Conservation (phyloP, 2,329 filamentous ascomycete genomes). For the Aphanoascus verrucosus region DNA sequence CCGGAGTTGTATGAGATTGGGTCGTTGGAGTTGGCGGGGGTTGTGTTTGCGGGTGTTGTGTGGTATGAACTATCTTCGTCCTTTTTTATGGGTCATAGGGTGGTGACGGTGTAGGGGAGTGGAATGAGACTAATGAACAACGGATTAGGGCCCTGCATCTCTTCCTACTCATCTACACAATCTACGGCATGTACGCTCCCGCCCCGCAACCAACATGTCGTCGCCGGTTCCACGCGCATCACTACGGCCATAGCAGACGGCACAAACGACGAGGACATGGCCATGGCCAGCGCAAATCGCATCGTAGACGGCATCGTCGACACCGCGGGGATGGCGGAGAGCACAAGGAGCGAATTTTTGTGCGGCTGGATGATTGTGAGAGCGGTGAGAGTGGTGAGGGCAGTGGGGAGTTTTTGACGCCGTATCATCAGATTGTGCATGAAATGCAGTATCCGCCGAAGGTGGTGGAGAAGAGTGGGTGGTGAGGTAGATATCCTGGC, state of each 20-base stretch:
- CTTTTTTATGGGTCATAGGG: no score
- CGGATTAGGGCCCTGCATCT: constrained; percentile 3
- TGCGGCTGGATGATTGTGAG: constrained; percentile 7
- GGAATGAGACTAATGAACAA: not conserved
- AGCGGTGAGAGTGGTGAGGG: not conserved
- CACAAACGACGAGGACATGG: not conserved
- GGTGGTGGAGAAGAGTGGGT: not conserved
- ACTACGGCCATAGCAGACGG: constrained; percentile 1
- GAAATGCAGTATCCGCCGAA: not conserved
- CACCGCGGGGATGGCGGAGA: not conserved
- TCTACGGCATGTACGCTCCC: constrained; percentile 2
- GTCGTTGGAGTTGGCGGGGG: constrained; percentile 22
- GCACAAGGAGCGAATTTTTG: constrained; percentile 13
- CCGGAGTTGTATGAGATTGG: constrained; percentile 24
- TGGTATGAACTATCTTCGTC: constrained; percentile 17
- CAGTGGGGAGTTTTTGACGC: constrained; percentile 3
- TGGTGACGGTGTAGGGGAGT: no score
- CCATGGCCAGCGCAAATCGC: not conserved
- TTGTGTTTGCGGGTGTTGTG: constrained; percentile 21
- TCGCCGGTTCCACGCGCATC: not conserved
- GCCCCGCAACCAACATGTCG: not conserved
- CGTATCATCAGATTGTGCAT: constrained; percentile 8
- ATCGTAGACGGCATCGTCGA: not conserved
- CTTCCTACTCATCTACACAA: constrained; percentile 4
- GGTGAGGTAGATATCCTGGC: no score